A percentile compares a stretch with the other conserved stretches of the same genome.
phyloP scores from a whole-genome alignment of 768 basidiomycete genomes.

The Leucocoprinus leucothites region DNA sequence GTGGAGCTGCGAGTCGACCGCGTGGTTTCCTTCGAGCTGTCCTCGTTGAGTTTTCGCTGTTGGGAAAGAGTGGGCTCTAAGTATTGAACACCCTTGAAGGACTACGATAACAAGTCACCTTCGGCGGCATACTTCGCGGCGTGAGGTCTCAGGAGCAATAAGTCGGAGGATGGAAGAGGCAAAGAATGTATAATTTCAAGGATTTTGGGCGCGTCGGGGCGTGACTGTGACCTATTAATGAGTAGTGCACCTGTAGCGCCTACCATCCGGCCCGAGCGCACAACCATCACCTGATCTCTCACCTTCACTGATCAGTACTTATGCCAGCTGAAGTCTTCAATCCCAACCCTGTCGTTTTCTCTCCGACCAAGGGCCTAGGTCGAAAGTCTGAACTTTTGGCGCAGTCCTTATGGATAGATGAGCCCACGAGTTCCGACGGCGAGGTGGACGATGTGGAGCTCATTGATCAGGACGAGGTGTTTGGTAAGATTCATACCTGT shows the following conservation, averaged over 20 bases:
- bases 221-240: conserved; percentile 14
- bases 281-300: conserved; percentile 14
- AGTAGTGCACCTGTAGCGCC: conserved; percentile 4
- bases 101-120: conserved; percentile 19
- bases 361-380: conserved; percentile 42
- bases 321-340: conserved; percentile 74
- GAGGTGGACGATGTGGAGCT: conserved; percentile 57
- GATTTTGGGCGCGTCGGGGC: conserved; percentile 4
- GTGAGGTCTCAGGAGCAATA: background rate
- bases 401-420: conserved; percentile 64
- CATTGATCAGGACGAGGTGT: conserved; percentile 92
- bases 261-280: conserved; percentile 7
- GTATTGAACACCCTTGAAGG: no score
- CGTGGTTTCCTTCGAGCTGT: conserved; percentile 31
- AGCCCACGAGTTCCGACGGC: conserved; percentile 38
- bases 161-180: conserved; percentile 2
- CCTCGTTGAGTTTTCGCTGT: conserved; percentile 60
- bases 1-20: conserved; percentile 46
- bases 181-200: conserved; percentile 1
- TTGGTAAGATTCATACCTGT: conserved; percentile 50
- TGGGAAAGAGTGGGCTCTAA: background rate
- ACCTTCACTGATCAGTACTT: conserved; percentile 11
- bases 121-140: conserved; percentile 30
- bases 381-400: conserved; percentile 38
- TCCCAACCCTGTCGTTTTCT: conserved; percentile 85